Evolutionary conservation across 176 grass and related monocot genomes (phyloP).

Genomic region (Eragrostis curvula): DNA sequence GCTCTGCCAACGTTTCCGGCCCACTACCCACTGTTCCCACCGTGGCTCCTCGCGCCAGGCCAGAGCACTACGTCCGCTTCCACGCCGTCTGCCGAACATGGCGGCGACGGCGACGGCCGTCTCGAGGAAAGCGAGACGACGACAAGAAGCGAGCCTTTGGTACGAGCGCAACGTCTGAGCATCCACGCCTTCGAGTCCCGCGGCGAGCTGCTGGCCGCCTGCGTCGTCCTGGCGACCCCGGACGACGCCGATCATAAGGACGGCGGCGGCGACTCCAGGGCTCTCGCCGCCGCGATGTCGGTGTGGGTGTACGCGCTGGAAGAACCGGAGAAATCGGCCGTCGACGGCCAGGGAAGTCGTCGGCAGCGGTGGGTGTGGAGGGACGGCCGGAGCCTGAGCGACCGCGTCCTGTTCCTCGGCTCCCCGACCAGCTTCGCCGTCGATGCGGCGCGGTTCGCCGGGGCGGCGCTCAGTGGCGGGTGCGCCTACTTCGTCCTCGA

Average conservation of each 20-base stretch:
- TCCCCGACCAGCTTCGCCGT: not conserved
- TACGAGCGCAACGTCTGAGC: not conserved
- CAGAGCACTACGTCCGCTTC: not conserved
- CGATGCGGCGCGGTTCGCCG: not conserved
- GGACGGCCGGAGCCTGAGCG: not conserved
- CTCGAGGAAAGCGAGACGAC: no score
- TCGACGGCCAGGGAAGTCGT: no score
- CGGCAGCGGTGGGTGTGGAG: not conserved
- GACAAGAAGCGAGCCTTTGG: no score
- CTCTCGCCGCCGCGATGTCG: no score
- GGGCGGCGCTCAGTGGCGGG: not conserved
- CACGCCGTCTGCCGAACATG: not conserved
- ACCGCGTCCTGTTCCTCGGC: slow-evolving; percentile 7
- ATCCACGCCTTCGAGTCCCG: not conserved
- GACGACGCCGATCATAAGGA: no score
- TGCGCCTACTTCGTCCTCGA: slow-evolving; percentile 12
- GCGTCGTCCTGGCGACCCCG: no score
- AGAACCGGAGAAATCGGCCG: no score
- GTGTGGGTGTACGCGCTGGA: not conserved
- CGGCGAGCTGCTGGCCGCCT: no score
- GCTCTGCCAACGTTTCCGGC: not conserved
- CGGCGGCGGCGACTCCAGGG: no score
- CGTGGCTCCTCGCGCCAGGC: not conserved
- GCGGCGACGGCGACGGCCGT: not conserved
- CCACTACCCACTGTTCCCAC: not conserved